These are phyloP conservation scores for Xylaria flabelliformis DNA, from an alignment of 495 filamentous ascomycete genomes.

Conservation along the genomic window DNA sequence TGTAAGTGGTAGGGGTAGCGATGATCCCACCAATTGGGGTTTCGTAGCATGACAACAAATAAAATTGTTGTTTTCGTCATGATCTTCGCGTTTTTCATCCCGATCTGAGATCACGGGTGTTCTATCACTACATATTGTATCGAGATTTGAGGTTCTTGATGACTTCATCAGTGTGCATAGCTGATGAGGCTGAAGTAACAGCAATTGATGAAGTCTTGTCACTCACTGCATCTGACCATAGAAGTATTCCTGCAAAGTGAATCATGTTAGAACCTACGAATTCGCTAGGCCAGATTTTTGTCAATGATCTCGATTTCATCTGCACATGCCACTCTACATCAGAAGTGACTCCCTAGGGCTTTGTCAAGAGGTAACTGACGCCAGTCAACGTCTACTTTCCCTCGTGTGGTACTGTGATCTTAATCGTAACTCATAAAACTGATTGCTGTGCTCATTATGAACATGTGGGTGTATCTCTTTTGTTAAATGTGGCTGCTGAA, in stretches of 20 bases:
- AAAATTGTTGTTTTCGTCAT: not conserved
- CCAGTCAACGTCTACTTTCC: not conserved
- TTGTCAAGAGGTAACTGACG: not conserved
- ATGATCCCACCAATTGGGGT: conserved; percentile 6
- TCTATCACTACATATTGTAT: not conserved
- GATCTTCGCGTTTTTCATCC: not conserved
- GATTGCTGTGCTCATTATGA: not conserved
- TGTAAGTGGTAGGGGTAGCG: conserved; percentile 1
- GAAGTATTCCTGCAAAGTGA: not conserved
- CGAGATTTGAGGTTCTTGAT: not conserved
- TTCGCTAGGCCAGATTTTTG: not conserved
- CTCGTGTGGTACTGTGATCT: not conserved
- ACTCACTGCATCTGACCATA: not conserved
- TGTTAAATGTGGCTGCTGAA: not conserved
- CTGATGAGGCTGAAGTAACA: not conserved
- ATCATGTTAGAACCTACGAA: not conserved
- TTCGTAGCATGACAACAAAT: not conserved
- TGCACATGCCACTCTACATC: not conserved
- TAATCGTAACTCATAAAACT: not conserved
- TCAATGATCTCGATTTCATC: not conserved
- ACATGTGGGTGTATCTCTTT: not conserved
- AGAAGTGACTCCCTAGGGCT: not conserved
- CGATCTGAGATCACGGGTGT: conserved; percentile 10
- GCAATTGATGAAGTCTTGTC: not conserved
- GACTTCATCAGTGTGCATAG: conserved; percentile 5